phyloP scores from a whole-genome alignment of 305 asterid species.

The Solanum chacoense region DNA sequence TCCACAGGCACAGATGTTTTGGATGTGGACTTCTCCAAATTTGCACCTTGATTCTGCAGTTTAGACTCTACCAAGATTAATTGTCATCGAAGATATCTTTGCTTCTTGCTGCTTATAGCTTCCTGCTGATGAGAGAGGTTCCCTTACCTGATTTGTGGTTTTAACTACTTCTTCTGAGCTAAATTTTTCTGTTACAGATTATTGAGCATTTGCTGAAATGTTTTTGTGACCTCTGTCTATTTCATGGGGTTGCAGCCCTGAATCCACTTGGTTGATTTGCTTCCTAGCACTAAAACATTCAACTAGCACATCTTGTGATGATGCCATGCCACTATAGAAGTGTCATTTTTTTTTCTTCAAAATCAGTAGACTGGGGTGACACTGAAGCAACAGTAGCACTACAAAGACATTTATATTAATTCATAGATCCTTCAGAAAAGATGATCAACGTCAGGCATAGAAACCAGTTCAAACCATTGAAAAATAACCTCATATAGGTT shows the following conservation, averaged over 20 bases:
- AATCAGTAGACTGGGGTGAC: slow-evolving; percentile 28
- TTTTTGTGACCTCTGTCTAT: neutral
- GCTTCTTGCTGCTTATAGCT: neutral
- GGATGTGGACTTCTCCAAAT: slow-evolving; percentile 12
- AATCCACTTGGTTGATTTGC: neutral
- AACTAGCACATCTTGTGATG: slow-evolving; percentile 1
- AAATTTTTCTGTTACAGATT: slow-evolving; percentile 6
- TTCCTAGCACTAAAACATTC: neutral
- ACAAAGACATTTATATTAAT: slow-evolving; percentile 8
- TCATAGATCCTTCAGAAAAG: slow-evolving; percentile 7
- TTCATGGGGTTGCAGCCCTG: neutral
- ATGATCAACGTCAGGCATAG: neutral
- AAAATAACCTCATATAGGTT: neutral
- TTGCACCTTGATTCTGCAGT: slow-evolving; percentile 5
- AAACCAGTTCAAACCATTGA: neutral
- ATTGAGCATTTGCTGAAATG: neutral
- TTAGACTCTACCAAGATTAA: neutral
- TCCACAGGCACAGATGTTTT: slow-evolving; percentile 5
- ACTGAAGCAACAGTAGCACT: slow-evolving; percentile 50
- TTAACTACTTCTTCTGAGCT: neutral
- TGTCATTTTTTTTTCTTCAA: slow-evolving; percentile 28
- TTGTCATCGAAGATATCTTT: neutral
- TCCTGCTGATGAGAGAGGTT: neutral
- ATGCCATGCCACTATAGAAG: slow-evolving; percentile 2
- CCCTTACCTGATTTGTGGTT: slow-evolving; percentile 6